phyloP scores from a whole-genome alignment of 2,329 filamentous ascomycete genomes.

The Claviceps humidiphila region DNA sequence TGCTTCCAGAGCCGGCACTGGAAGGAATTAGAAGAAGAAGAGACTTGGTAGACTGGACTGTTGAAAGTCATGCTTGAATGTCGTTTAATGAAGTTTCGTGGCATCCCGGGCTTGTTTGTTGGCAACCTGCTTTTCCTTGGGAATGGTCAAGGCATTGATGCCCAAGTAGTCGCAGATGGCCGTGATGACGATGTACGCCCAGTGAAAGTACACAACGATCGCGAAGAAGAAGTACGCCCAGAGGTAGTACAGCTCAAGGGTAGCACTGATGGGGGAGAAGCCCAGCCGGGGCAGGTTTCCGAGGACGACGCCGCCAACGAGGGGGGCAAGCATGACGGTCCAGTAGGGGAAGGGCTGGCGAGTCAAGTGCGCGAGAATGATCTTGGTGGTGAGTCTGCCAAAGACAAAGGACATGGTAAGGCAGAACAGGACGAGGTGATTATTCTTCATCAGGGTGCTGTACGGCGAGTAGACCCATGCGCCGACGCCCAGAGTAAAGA shows the following conservation, averaged over 20 bases:
- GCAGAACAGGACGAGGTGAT: slow-evolving; percentile 85
- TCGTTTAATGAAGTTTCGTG: slow-evolving; percentile 21
- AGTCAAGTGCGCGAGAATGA: slow-evolving; percentile 90
- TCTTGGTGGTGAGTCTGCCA: slow-evolving; percentile 96
- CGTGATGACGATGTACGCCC: slow-evolving; percentile 82
- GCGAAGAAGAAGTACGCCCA: slow-evolving; percentile 75
- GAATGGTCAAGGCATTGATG: slow-evolving; percentile 90
- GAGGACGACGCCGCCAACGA: slow-evolving; percentile 72
- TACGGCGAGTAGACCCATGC: slow-evolving; percentile 86
- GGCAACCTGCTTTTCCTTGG: slow-evolving; percentile 43
- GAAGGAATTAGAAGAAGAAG: no score
- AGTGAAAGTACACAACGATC: slow-evolving; percentile 75
- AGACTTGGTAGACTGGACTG: no score
- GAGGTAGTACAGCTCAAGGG: slow-evolving; percentile 66
- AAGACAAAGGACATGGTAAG: slow-evolving; percentile 94
- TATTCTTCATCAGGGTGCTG: slow-evolving; percentile 67
- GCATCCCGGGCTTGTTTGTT: slow-evolving; percentile 32
- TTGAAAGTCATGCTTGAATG: not conserved
- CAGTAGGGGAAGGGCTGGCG: slow-evolving; percentile 92
- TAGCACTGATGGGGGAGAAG: slow-evolving; percentile 49
- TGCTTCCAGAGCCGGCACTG: no score
- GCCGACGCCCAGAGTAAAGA: slow-evolving; percentile 62
- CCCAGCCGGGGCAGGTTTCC: slow-evolving; percentile 72
- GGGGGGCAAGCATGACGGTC: slow-evolving; percentile 80
- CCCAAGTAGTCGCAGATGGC: slow-evolving; percentile 85